Evolutionary conservation across 2,329 filamentous ascomycete genomes (phyloP).

Genomic region (Venturia pyrina): DNA sequence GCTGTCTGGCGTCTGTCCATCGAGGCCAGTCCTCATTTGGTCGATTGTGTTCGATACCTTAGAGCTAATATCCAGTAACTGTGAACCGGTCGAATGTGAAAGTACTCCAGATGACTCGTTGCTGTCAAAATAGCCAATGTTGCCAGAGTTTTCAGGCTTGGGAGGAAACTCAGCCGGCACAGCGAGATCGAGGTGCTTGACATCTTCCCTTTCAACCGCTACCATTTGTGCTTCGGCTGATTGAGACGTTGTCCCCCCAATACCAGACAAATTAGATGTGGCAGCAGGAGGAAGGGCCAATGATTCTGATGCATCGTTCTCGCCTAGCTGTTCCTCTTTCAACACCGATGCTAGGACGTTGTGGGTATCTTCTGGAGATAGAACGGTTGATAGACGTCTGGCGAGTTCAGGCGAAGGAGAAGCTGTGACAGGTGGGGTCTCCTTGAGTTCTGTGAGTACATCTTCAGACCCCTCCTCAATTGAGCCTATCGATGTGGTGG

Average conservation of each 20-base stretch:
- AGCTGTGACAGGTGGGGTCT: background rate
- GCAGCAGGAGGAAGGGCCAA: background rate
- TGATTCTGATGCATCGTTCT: constrained; percentile 2
- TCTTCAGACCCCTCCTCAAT: constrained; percentile 54
- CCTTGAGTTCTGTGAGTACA: constrained; percentile 10
- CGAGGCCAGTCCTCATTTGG: constrained; percentile 8
- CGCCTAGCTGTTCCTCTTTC: constrained; percentile 45
- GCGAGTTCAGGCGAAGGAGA: constrained; percentile 15
- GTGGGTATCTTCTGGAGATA: constrained; percentile 53
- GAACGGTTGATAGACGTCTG: constrained; percentile 25
- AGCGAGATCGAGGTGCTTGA: constrained; percentile 53
- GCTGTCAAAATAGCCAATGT: background rate
- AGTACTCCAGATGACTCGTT: background rate
- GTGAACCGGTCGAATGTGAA: background rate
- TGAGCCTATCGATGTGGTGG: constrained; percentile 61
- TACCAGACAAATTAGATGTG: background rate
- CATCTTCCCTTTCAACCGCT: constrained; percentile 34
- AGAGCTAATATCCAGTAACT: constrained; percentile 1
- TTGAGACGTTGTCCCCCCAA: constrained; percentile 12
- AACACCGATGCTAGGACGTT: constrained; percentile 56
- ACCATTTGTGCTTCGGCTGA: constrained; percentile 7
- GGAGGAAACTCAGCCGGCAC: constrained; percentile 13
- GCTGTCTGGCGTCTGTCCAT: background rate
- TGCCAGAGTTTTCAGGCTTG: background rate
- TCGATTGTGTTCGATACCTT: constrained; percentile 10